Base-by-base conservation (phyloP, 345 rosid genomes). In the Nephelium lappaceum region DNA sequence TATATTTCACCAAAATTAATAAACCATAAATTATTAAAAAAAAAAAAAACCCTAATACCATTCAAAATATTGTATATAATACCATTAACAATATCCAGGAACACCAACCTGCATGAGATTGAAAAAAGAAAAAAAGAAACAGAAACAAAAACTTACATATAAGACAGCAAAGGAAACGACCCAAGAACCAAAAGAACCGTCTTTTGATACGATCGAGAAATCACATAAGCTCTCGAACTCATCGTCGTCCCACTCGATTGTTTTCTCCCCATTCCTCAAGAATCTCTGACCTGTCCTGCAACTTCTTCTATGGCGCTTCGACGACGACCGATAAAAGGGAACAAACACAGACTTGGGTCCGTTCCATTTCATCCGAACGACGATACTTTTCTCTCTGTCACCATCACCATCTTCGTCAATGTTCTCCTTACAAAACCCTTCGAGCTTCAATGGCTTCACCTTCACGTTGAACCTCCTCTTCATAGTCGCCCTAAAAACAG, bases 381-480 rank as follows among this genome's bases (percentile, higher is more conserved):
- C 27, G 31, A 86, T 58, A 5, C 57, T 23, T 62, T 42, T 74
- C 45, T 72, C 80, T 3, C 47, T 74, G 43, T 18, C 72, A 11
- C 73, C 82, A 3, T 49, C 67, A 2, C 47, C 67, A 36, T 25
- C 72, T 5, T 77, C 81, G 2, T 51, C 72, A 1, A 31, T 72
- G 8, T 25, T 39, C 5, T 39, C 74, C 11, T 61, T 31, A 5
- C 25, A 5, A 4, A 79, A 55, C 14, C 88, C 88, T 73, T 81
- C 81, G 16, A 85, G 84, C 81, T 79, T 83, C 78, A 79, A 61
- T 45, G 85, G 80, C 63, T 71, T 83, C 80, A 86, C 83, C 82
- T 86, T 86, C 77, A 86, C 86, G 45, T 83, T 83, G 23, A 81
- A 58, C 66, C 81, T 77, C 75, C 69, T 79, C 7, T 71, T 38